Conservation (phyloP, 2,329 filamentous ascomycete genomes). For the Calonectria hawksworthii region DNA sequence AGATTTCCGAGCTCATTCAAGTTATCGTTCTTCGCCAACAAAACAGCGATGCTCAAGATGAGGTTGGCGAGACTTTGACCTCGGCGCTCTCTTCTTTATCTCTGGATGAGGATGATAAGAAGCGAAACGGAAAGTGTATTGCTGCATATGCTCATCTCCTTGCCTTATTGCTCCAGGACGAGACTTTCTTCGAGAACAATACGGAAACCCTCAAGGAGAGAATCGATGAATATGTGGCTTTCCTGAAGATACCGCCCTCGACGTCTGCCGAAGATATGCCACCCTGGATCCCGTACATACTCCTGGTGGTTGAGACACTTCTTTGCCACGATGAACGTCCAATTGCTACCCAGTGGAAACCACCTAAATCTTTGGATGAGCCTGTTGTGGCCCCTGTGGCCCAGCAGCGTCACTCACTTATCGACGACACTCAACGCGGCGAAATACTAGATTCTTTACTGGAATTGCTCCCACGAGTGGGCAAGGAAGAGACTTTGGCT, state of each 20-base stretch:
- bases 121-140: conserved; percentile 74
- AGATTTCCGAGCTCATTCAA: conserved; percentile 88
- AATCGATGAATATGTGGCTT: conserved; percentile 81
- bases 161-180: conserved; percentile 87
- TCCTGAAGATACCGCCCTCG: conserved; percentile 79
- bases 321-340: conserved; percentile 92
- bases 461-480: conserved; percentile 86
- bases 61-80: conserved; percentile 86
- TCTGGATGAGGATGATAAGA: conserved; percentile 73
- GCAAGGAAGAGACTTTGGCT: conserved; percentile 88
- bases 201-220: conserved; percentile 82
- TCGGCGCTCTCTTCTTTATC: conserved; percentile 83
- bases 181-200: conserved; percentile 83
- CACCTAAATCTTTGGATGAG: conserved; percentile 65
- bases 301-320: conserved; percentile 90
- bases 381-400: conserved; percentile 68
- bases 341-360: conserved; percentile 78
- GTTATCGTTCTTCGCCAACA: conserved; percentile 75
- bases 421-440: conserved; percentile 74
- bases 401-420: conserved; percentile 69
- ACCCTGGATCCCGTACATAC: conserved; percentile 91
- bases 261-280: conserved; percentile 83
- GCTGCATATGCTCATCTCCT: conserved; percentile 94
- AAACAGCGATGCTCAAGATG: conserved; percentile 70
- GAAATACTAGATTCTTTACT: conserved; percentile 83